Conservation (phyloP, 139 green algal genomes). For the Ettlia oleoabundans region DNA sequence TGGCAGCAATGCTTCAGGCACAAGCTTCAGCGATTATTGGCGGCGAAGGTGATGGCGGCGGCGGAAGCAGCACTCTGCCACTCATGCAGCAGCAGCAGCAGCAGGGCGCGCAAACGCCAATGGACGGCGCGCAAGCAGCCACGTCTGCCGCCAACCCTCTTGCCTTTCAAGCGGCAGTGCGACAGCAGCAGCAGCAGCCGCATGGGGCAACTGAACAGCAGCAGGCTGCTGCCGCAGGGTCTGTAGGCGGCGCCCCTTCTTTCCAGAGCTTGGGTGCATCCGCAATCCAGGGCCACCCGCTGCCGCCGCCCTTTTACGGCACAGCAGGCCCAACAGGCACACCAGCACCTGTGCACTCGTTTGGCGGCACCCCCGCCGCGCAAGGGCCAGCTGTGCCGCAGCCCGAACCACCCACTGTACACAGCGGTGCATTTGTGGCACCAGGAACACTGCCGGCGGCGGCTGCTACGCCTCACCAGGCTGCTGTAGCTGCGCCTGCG, state of each 20-base stretch:
- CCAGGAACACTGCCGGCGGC: too few species aligned
- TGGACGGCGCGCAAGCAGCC: neutral
- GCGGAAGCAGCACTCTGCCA: neutral
- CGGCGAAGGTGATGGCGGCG: neutral
- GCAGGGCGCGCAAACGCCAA: neutral
- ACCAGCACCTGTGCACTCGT: neutral
- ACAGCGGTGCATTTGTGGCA: too few species aligned
- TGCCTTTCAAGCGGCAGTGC: neutral
- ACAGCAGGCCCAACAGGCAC: neutral
- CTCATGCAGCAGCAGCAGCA: neutral
- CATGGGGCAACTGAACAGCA: neutral
- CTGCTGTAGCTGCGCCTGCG: neutral
- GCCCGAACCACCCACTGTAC: too few species aligned
- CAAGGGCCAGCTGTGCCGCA: too few species aligned
- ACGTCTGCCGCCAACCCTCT: neutral
- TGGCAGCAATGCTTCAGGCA: slow-evolving; percentile 23
- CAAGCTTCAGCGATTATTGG: slow-evolving; percentile 17
- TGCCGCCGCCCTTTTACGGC: slow-evolving; percentile 4
- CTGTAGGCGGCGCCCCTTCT: neutral
- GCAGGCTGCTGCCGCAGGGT: neutral
- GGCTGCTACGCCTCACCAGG: neutral
- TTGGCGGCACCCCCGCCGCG: too few species aligned
- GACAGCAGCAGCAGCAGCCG: slow-evolving; percentile 1
- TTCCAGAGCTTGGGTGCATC: slow-evolving; percentile 27
- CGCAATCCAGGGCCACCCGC: slow-evolving; percentile 29